Conservation (phyloP, 2,329 filamentous ascomycete species). For the Microascus cirrosus region DNA sequence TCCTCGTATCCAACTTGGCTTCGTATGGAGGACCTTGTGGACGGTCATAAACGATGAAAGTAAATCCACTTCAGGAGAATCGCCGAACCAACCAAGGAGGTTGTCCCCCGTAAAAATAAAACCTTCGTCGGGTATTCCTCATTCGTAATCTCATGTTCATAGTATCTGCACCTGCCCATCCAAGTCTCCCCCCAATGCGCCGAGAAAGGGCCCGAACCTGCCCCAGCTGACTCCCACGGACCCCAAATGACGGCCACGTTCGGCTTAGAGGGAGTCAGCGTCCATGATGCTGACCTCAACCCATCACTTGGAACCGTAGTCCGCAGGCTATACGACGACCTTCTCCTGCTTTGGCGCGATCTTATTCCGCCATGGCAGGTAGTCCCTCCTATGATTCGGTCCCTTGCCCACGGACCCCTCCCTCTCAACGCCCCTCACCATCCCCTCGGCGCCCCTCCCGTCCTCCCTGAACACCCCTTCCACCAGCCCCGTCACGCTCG, state of each 20-base stretch:
- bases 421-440: not conserved
- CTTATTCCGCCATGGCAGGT: not conserved
- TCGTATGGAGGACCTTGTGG: not conserved
- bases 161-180: not conserved
- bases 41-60: not conserved
- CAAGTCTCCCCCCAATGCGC: not conserved
- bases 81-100: not conserved
- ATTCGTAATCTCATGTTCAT: not conserved
- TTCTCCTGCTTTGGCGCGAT: not conserved
- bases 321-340: not conserved
- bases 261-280: too few relatives aligned
- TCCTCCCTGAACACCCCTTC: conserved; percentile 54
- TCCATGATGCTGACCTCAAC: too few relatives aligned
- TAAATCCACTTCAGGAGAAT: not conserved
- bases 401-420: not conserved
- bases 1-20: too few relatives aligned
- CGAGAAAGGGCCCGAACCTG: too few relatives aligned
- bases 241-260: too few relatives aligned
- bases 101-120: not conserved
- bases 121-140: not conserved
- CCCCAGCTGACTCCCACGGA: too few relatives aligned
- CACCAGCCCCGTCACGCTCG: conserved; percentile 59
- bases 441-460: not conserved
- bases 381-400: not conserved
- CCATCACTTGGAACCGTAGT: not conserved